Evolutionary conservation across 192 early-diverging fungal genomes (phyloP).

Genomic region (Coemansia sp.): DNA sequence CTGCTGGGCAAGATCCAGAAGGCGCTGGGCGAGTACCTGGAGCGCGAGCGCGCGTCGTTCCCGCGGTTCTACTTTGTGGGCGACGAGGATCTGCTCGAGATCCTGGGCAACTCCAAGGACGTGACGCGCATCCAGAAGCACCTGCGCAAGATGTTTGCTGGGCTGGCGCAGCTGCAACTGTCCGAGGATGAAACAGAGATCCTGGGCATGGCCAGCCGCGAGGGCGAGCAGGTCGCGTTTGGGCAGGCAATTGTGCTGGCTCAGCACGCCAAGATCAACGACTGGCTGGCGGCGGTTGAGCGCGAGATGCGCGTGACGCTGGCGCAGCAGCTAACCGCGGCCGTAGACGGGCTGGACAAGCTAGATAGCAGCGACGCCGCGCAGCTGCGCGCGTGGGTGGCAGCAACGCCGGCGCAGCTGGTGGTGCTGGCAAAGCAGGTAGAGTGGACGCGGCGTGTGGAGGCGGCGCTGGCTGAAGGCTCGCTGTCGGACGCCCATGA

Average conservation of each 20-base stretch:
- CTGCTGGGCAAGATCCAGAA: conserved; percentile 94
- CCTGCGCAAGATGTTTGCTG: conserved; percentile 99
- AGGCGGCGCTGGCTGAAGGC: conserved; percentile 58
- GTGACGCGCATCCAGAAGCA: conserved; percentile 95
- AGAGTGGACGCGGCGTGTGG: conserved; percentile 86
- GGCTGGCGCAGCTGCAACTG: conserved; percentile 78
- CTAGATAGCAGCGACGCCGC: conserved; percentile 52
- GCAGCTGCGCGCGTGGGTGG: conserved; percentile 77
- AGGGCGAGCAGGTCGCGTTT: conserved; percentile 87
- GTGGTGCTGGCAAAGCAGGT: conserved; percentile 87
- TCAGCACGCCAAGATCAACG: conserved; percentile 89
- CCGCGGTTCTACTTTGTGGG: conserved; percentile 99
- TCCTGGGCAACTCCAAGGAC: conserved; percentile 98
- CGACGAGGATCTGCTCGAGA: conserved; percentile 99
- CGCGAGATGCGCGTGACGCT: conserved; percentile 90
- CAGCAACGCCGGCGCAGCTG: conserved; percentile 87
- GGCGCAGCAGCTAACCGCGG: conserved; percentile 68
- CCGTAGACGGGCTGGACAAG: conserved; percentile 66
- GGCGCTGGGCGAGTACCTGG: conserved; percentile 97
- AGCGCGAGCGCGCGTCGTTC: conserved; percentile 93
- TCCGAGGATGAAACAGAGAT: conserved; percentile 74
- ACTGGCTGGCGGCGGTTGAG: conserved; percentile 93
- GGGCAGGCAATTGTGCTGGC: conserved; percentile 73
- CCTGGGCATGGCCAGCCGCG: conserved; percentile 81
- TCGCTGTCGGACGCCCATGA: conserved; percentile 57